A percentile compares a stretch with the other conserved stretches of the same genome.
These are phyloP conservation scores for Pholiota adiposa DNA, from an alignment of 1,284 basidiomycete species.

Conservation along the genomic window DNA sequence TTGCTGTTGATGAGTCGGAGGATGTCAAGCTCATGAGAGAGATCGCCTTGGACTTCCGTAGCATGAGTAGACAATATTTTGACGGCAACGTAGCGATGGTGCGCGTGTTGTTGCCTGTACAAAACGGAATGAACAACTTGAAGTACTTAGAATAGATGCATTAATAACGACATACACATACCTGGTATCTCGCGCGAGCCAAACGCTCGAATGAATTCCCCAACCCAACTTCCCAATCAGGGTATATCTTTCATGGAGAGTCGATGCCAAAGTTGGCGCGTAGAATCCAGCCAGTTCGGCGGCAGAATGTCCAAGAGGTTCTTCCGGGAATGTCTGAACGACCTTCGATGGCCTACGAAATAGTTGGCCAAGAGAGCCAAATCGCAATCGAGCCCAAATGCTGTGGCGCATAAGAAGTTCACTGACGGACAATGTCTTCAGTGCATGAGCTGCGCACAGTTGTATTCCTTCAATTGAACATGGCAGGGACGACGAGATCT, in stretches of 20 bases:
- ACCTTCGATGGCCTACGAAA: constrained; percentile 5
- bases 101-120: background rate
- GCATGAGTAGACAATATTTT: constrained; percentile 19
- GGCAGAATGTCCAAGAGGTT: constrained; percentile 13
- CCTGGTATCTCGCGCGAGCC: constrained; percentile 13
- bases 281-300: constrained; percentile 10
- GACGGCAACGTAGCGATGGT: constrained; percentile 11
- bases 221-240: constrained; percentile 13
- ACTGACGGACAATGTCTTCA: no score
- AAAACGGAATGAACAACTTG: background rate
- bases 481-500: no score
- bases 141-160: background rate
- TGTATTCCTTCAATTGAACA: no score
- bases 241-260: constrained; percentile 8
- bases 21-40: constrained; percentile 14
- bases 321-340: constrained; percentile 3
- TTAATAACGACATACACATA: background rate
- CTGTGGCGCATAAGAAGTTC: no score
- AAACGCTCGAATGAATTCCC: constrained; percentile 13
- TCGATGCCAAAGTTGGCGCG: constrained; percentile 4
- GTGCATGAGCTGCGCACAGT: no score
- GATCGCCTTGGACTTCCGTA: constrained; percentile 10
- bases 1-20: constrained; percentile 8
- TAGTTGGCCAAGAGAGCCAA: no score
- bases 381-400: no score